These are phyloP conservation scores for Triglochin maritima DNA, from an alignment of 106 monocot genomes.

Conservation along the genomic window DNA sequence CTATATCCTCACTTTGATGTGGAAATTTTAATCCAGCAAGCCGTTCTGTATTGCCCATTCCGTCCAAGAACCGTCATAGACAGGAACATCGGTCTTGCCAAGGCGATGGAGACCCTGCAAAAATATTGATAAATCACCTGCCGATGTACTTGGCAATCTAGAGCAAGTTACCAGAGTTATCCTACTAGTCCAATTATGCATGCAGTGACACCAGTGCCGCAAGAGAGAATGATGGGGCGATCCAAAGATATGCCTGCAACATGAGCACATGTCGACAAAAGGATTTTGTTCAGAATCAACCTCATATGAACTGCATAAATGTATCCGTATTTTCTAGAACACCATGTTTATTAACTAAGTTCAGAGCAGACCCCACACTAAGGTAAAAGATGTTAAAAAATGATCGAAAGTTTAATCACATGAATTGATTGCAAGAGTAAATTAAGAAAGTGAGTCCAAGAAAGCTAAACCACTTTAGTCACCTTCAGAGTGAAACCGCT, in stretches of 20 bases:
- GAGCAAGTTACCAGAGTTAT: not conserved
- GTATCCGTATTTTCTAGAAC: too few species aligned
- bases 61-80: slow-evolving; percentile 93
- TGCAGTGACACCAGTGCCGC: slow-evolving; percentile 90
- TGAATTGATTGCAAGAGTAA: too few species aligned
- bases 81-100: slow-evolving; percentile 52
- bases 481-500: slow-evolving; percentile 74
- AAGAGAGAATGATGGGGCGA: slow-evolving; percentile 59
- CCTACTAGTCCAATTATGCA: slow-evolving; percentile 78
- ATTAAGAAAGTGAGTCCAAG: too few species aligned
- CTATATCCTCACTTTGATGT: too few species aligned
- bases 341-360: too few species aligned
- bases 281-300: not conserved
- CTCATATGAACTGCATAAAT: too few species aligned
- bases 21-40: not conserved
- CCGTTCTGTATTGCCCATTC: slow-evolving; percentile 47
- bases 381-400: too few species aligned
- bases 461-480: not conserved
- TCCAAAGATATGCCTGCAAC: slow-evolving; percentile 69
- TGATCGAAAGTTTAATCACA: too few species aligned
- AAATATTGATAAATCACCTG: not conserved
- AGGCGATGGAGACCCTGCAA: slow-evolving; percentile 77
- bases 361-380: too few species aligned
- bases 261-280: not conserved
- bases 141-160: not conserved